Evolutionary conservation across 371 early-diverging fungal species (phyloP).

Genomic region (Gilbertella persicaria): DNA sequence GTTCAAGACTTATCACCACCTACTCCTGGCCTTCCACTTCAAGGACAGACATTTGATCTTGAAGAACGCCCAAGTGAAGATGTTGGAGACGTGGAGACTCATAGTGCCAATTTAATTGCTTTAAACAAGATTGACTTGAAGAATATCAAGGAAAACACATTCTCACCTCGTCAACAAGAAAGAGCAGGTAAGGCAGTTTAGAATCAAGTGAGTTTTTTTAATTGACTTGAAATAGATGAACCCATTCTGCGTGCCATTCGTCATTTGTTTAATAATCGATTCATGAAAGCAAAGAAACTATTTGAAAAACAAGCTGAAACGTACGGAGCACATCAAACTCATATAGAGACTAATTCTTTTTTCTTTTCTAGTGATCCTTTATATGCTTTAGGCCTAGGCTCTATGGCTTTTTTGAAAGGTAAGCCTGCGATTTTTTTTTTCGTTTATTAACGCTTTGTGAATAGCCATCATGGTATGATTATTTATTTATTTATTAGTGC

Average conservation of each 20-base stretch:
- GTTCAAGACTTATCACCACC: constrained; percentile 27
- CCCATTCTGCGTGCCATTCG: constrained; percentile 55
- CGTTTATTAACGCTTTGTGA: too few relatives aligned
- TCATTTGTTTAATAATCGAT: constrained; percentile 62
- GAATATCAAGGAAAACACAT: constrained; percentile 44
- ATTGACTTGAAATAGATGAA: constrained; percentile 15
- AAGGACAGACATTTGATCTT: constrained; percentile 17
- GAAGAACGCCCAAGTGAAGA: constrained; percentile 21
- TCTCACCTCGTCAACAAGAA: constrained; percentile 54
- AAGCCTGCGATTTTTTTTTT: constrained; percentile 6
- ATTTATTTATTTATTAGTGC: constrained; percentile 11
- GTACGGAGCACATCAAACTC: constrained; percentile 9
- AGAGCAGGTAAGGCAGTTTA: constrained; percentile 36
- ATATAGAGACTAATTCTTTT: background rate
- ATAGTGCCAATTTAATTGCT: constrained; percentile 31
- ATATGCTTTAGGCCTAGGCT: constrained; percentile 49
- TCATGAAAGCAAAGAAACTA: constrained; percentile 52
- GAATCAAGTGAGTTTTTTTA: background rate
- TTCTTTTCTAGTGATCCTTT: constrained; percentile 42
- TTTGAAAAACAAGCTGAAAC: constrained; percentile 39
- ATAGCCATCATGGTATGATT: constrained; percentile 36
- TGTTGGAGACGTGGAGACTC: constrained; percentile 20
- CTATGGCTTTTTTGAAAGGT: constrained; percentile 58
- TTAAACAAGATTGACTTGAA: constrained; percentile 35
- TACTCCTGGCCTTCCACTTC: constrained; percentile 30